Evolutionary conservation across 129 eudicot species (phyloP).

Genomic region (Tagetes patula): DNA sequence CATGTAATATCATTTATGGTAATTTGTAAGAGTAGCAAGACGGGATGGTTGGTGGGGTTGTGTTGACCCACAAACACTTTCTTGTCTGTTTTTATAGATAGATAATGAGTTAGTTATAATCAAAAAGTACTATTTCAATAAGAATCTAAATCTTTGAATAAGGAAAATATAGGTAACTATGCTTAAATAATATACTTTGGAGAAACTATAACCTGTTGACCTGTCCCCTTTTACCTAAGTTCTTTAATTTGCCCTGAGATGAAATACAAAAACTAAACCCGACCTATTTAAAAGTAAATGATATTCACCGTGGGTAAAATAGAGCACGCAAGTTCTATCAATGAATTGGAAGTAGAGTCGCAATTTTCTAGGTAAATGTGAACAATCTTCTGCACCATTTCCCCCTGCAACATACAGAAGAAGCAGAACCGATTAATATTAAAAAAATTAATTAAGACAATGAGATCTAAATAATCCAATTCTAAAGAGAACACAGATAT

Average conservation of each 20-base stretch:
- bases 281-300: not conserved
- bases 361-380: slow-evolving; percentile 71
- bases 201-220: not conserved
- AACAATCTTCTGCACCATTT: slow-evolving; percentile 63
- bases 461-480: not conserved
- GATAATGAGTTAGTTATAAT: not conserved
- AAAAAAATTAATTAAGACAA: slow-evolving; percentile 11
- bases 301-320: slow-evolving; percentile 61
- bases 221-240: not conserved
- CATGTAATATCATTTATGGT: not conserved
- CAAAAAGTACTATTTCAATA: not conserved
- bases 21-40: not conserved
- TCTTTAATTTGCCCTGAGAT: not conserved
- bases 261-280: not conserved
- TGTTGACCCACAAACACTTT: not conserved
- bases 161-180: not conserved
- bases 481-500: slow-evolving; percentile 19
- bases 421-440: slow-evolving; percentile 10
- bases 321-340: slow-evolving; percentile 68
- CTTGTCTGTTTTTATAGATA: not conserved
- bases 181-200: not conserved
- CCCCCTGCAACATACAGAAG: slow-evolving; percentile 51
- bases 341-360: slow-evolving; percentile 50
- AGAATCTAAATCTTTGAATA: not conserved
- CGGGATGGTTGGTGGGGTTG: not conserved